These are phyloP conservation scores for Psophocarpus tetragonolobus DNA, from an alignment of 306 rosid species.

Conservation along the genomic window DNA sequence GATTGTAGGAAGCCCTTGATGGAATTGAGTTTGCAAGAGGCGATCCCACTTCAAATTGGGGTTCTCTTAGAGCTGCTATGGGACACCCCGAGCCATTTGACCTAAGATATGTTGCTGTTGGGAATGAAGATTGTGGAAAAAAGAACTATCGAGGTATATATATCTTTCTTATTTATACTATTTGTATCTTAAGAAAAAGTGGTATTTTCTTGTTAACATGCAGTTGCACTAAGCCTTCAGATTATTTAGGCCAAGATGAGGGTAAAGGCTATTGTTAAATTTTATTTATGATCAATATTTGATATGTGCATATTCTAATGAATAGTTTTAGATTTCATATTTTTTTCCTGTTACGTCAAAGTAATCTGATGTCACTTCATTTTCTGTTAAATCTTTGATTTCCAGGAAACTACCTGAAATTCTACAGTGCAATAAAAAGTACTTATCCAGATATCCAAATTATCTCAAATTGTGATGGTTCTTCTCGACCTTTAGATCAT, in stretches of 20 bases:
- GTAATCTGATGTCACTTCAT: conserved; percentile 9
- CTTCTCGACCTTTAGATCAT: conserved; percentile 69
- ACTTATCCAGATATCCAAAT: conserved; percentile 86
- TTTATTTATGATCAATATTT: conserved; percentile 10
- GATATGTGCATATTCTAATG: neutral
- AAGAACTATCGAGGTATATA: conserved; percentile 70
- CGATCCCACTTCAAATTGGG: conserved; percentile 74
- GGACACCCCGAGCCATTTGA: conserved; percentile 93
- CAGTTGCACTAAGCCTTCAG: neutral
- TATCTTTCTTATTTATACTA: conserved; percentile 22
- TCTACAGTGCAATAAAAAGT: conserved; percentile 62
- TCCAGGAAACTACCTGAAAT: conserved; percentile 84
- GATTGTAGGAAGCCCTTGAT: conserved; percentile 87
- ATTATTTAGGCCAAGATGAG: neutral
- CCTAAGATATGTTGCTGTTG: conserved; percentile 80
- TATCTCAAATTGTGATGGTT: conserved; percentile 87
- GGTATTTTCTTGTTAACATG: neutral
- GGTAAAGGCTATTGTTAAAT: neutral
- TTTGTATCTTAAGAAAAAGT: neutral
- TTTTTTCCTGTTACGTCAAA: neutral
- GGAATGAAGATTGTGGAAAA: conserved; percentile 92
- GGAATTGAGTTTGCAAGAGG: conserved; percentile 96
- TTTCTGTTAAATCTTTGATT: conserved; percentile 23
- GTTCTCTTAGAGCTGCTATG: conserved; percentile 79
- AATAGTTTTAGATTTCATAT: neutral